Evolutionary conservation across 192 early-diverging fungal genomes (phyloP).

Genomic region (Backusella psychrophila): DNA sequence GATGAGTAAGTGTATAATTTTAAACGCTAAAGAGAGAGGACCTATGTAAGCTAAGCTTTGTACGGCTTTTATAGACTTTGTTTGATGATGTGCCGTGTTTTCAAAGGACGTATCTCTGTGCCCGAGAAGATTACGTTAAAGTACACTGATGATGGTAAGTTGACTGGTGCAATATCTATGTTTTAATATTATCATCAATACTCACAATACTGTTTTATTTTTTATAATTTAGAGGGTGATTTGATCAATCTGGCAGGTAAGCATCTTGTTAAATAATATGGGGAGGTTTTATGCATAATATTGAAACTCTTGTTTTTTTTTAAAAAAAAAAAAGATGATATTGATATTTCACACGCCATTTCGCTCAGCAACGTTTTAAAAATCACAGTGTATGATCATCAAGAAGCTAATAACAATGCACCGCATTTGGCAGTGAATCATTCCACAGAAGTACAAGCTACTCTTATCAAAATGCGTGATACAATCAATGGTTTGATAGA

Average conservation of each 20-base stretch:
- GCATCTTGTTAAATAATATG: neutral
- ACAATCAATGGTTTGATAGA: slow-evolving; percentile 22
- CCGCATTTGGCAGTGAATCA: neutral
- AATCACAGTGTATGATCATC: slow-evolving; percentile 41
- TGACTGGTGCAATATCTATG: neutral
- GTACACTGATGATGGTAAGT: slow-evolving; percentile 48
- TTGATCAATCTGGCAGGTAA: slow-evolving; percentile 44
- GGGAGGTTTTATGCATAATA: neutral
- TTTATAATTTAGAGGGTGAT: slow-evolving; percentile 41
- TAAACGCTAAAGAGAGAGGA: neutral
- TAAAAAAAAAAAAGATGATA: slow-evolving; percentile 35
- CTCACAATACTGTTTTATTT: neutral
- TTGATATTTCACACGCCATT: slow-evolving; percentile 48
- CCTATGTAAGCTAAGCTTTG: neutral
- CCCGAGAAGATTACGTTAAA: slow-evolving; percentile 43
- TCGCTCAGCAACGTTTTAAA: slow-evolving; percentile 44
- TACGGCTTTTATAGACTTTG: slow-evolving; percentile 29
- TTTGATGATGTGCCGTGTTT: slow-evolving; percentile 48
- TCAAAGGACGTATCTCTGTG: slow-evolving; percentile 30
- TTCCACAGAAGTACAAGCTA: neutral
- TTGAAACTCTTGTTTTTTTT: neutral
- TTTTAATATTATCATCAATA: slow-evolving; percentile 2
- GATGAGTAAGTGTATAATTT: slow-evolving; percentile 36
- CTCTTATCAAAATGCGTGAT: slow-evolving; percentile 7
- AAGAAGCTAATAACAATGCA: neutral